Percentiles rank a stretch among this genome's conserved stretches.
These are phyloP conservation scores for Straminergon stramineum DNA, from an alignment of 225 moss, liverwort and hornwort genomes.

Conservation along the genomic window DNA sequence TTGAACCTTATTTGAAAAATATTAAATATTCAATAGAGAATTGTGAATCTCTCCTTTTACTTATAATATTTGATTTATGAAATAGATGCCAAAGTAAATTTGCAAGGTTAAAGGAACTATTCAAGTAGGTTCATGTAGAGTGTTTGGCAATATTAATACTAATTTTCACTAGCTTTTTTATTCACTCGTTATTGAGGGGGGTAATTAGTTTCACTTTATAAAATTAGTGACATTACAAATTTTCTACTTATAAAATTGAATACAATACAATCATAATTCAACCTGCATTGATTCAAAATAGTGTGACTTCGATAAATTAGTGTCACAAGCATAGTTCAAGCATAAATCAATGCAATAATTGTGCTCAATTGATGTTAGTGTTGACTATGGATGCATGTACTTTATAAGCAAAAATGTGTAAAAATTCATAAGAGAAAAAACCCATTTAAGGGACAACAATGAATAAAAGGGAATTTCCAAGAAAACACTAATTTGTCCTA, in stretches of 20 bases:
- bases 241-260: background rate
- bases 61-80: background rate
- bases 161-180: background rate
- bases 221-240: background rate
- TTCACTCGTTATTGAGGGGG: fast-evolving
- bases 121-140: background rate
- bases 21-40: background rate
- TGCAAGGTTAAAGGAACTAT: background rate
- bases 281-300: background rate
- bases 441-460: background rate
- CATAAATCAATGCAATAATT: background rate
- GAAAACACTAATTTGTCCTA: too few species aligned
- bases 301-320: background rate
- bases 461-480: background rate
- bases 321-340: too few species aligned
- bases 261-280: background rate
- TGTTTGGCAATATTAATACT: background rate
- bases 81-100: background rate
- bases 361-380: fast-evolving
- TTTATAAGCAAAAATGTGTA: background rate
- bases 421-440: background rate
- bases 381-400: fast-evolving
- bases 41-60: background rate
- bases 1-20: background rate
- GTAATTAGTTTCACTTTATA: background rate